Evolutionary conservation across 1,284 basidiomycete species (phyloP).

Genomic region (Vanrija pseudolonga): DNA sequence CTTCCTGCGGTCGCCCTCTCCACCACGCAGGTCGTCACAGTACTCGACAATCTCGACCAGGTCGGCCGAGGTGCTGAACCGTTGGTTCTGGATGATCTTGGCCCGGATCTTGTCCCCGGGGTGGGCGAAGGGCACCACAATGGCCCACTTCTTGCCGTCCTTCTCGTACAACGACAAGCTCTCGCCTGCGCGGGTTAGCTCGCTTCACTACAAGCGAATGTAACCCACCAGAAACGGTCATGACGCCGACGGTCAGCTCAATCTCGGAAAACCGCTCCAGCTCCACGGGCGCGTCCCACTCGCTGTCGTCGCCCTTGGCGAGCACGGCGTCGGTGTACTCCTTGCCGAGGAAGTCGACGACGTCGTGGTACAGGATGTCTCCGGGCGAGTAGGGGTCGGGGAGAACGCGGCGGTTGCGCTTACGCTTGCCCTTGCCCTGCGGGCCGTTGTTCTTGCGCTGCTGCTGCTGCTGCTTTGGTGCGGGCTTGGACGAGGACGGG

Average conservation of each 20-base stretch:
- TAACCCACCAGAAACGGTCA: constrained; percentile 28
- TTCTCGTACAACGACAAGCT: constrained; percentile 23
- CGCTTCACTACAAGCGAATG: background rate
- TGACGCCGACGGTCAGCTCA: constrained; percentile 58
- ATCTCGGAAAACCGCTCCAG: constrained; percentile 60
- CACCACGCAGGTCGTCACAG: constrained; percentile 63
- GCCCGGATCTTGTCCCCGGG: constrained; percentile 73
- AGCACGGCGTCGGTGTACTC: constrained; percentile 58
- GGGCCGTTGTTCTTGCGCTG: constrained; percentile 1
- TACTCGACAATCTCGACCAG: constrained; percentile 66
- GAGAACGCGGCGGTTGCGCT: constrained; percentile 35
- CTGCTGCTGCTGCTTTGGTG: background rate
- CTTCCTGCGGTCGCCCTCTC: constrained; percentile 48
- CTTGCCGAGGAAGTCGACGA: constrained; percentile 63
- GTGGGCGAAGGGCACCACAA: constrained; percentile 75
- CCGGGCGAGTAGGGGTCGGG: constrained; percentile 67
- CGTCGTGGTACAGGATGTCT: constrained; percentile 71
- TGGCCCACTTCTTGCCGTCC: constrained; percentile 60
- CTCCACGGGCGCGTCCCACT: constrained; percentile 53
- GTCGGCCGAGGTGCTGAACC: constrained; percentile 71
- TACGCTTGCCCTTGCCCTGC: constrained; percentile 22
- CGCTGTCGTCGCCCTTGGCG: constrained; percentile 56
- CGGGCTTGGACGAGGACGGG: background rate
- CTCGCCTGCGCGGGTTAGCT: constrained; percentile 19
- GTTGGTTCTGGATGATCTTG: constrained; percentile 60